These are phyloP conservation scores for Exophiala sideris DNA, from an alignment of 2,329 filamentous ascomycete genomes.

Conservation along the genomic window DNA sequence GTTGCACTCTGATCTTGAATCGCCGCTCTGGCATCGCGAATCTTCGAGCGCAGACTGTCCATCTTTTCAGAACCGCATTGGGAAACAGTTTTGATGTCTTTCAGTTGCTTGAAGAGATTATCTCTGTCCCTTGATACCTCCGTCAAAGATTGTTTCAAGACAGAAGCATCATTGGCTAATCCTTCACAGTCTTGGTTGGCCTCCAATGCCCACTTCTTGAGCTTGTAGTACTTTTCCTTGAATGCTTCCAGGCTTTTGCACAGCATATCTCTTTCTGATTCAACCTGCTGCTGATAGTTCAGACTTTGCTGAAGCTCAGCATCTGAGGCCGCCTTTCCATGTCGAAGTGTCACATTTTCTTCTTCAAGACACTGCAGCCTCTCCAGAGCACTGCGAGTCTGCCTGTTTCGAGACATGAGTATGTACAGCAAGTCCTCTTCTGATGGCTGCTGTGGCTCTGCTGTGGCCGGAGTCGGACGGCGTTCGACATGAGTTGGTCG, in stretches of 20 bases:
- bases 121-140: conserved; percentile 12
- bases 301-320: conserved; percentile 7
- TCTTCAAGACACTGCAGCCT: conserved; percentile 8
- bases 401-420: conserved; percentile 19
- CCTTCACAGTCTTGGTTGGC: conserved; percentile 21
- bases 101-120: conserved; percentile 8
- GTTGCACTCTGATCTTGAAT: not conserved
- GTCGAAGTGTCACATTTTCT: conserved; percentile 7
- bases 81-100: not conserved
- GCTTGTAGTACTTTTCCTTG: conserved; percentile 23
- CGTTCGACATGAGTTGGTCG: not conserved
- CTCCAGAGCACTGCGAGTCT: conserved; percentile 2
- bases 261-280: conserved; percentile 7
- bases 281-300: conserved; percentile 3
- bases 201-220: conserved; percentile 26
- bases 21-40: conserved; percentile 7
- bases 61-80: not conserved
- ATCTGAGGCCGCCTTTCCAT: conserved; percentile 5
- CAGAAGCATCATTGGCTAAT: conserved; percentile 10
- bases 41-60: conserved; percentile 1
- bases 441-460: conserved; percentile 4
- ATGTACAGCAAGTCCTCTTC: conserved; percentile 25
- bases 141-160: conserved; percentile 1
- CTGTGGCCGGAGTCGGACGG: not conserved
- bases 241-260: conserved; percentile 6